Base-by-base conservation (phyloP, 2,329 filamentous ascomycete genomes). In the Penicillium sp. region DNA sequence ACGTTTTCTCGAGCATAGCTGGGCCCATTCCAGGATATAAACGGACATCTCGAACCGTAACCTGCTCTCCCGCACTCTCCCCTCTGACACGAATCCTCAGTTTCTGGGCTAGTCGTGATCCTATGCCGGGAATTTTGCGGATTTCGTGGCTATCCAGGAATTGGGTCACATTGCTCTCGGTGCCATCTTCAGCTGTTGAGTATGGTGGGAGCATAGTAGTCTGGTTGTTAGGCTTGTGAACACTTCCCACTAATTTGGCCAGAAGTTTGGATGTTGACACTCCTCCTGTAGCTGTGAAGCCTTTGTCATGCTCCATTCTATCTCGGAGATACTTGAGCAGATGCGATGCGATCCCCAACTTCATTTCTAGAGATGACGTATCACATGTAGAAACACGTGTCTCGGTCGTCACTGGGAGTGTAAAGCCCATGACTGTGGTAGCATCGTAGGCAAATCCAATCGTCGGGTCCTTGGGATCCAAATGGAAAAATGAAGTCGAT, bases 231-330 rank as follows among this genome's bases (percentile, higher is more conserved):
- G 93, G 93, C 75, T 98, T 98, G 71, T 97, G 86, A 57, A 88
- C 79, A 71, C 86, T 90, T 13, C 93, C 93, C 10, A 87, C 90
- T 14, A 98, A 82, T 73, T 98, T 98, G 57, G 90, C 86, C 11
- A 96, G 80, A 5, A 93, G 75, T 73, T 98, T 98, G 68, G 89
- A 93, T 0, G 91, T 96, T 2, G 92, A 89, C 22, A 98, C 86
- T 4, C 93, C 93, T 43, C 90, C 92, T 1, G 93, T 93, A 27
- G 89, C 89, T 0, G 92, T 96, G 74, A 93, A 96, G 1, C 91
- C 91, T 67, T 87, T 88, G 46, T 91, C 81, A 46, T 86, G 79
- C 67, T 96, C 90, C 11, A 98, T 79, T 67, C 85, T 84, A 55
- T 82, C 77, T 13, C 93, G 87, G 26, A 98, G 74, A 69, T 93